A percentile compares a stretch with the other conserved stretches of the same genome.
Conservation (phyloP, 176 grass and related monocot genomes). For the Avena insularis region DNA sequence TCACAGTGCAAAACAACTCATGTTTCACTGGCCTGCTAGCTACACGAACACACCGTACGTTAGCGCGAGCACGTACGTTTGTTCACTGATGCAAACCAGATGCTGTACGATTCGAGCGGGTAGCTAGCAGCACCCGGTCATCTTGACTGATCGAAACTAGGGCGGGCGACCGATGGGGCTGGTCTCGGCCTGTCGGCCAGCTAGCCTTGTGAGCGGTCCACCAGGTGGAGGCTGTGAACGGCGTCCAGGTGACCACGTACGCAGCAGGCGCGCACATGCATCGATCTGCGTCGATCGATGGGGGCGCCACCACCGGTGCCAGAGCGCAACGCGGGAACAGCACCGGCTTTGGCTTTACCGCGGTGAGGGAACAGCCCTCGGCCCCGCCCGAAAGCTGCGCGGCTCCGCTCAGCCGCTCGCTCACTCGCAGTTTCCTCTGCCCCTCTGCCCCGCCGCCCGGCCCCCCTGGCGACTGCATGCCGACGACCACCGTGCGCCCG, state of each 20-base stretch:
- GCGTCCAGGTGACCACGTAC: background rate
- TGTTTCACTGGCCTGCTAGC: background rate
- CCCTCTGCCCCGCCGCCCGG: background rate
- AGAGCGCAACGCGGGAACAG: background rate
- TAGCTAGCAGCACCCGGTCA: background rate
- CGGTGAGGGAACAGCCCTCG: background rate
- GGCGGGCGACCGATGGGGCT: background rate
- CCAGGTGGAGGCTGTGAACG: constrained; percentile 1
- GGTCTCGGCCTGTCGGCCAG: background rate
- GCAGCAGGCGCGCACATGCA: background rate
- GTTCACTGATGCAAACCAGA: background rate
- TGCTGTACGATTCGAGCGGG: background rate
- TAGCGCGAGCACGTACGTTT: background rate
- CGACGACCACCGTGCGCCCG: constrained; percentile 57
- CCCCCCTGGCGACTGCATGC: constrained; percentile 25
- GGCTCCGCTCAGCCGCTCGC: background rate
- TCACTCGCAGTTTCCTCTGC: background rate
- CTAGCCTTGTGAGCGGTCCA: background rate
- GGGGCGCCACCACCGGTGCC: background rate
- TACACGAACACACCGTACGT: too few relatives aligned
- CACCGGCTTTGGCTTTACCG: constrained; percentile 32
- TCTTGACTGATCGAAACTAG: background rate
- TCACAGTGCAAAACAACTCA: background rate
- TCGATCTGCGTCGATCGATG: background rate
- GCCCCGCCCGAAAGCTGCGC: constrained; percentile 1